Conservation (phyloP, 179 eudicot species). For the Spinacia oleracea region DNA sequence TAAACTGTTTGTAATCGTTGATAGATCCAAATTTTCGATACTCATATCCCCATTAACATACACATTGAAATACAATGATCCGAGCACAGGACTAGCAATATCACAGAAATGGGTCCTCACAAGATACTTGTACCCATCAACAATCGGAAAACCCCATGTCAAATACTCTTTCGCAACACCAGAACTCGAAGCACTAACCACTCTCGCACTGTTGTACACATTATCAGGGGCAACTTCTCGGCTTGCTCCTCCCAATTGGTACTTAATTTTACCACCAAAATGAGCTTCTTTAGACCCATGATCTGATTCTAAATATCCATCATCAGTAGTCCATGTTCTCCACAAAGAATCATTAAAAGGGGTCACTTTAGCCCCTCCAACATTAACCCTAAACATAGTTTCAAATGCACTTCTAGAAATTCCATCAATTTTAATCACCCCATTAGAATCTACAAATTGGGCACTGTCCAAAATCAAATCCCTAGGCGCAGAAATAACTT, state of each 20-base stretch:
- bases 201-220: conserved; percentile 70
- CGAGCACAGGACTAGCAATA: conserved; percentile 58
- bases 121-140: conserved; percentile 54
- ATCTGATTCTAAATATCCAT: conserved; percentile 43
- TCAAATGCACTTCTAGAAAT: conserved; percentile 53
- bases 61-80: conserved; percentile 68
- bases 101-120: conserved; percentile 88
- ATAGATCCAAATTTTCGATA: conserved; percentile 59
- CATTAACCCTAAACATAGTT: conserved; percentile 67
- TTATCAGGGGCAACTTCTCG: conserved; percentile 84
- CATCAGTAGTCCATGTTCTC: conserved; percentile 87
- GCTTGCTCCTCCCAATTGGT: conserved; percentile 65
- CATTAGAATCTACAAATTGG: conserved; percentile 39
- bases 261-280: conserved; percentile 67
- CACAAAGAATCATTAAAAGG: conserved; percentile 90
- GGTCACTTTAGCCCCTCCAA: conserved; percentile 80
- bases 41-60: conserved; percentile 66
- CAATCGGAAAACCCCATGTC: conserved; percentile 63
- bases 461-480: conserved; percentile 70
- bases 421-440: conserved; percentile 43
- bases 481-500: conserved; percentile 83
- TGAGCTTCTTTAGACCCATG: conserved; percentile 37
- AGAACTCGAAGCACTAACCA: conserved; percentile 37
- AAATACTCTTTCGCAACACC: conserved; percentile 39
- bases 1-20: conserved; percentile 37